phyloP scores from a whole-genome alignment of 1,139 yeast genomes.

The Meyerozyma elateridarum region DNA sequence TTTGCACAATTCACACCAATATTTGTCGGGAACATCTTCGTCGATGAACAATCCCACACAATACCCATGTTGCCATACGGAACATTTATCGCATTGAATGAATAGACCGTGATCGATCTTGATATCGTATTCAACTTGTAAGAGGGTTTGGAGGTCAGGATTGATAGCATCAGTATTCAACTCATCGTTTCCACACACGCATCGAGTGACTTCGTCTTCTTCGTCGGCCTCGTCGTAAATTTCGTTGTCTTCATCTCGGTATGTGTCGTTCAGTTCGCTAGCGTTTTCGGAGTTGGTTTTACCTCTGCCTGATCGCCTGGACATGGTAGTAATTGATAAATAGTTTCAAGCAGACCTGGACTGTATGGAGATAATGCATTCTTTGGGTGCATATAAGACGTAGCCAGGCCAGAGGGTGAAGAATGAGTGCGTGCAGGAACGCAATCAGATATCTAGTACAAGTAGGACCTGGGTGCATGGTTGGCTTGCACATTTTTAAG shows the following conservation, averaged over 20 bases:
- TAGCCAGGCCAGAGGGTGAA: too few species aligned
- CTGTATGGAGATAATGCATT: too few species aligned
- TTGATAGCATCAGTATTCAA: constrained; percentile 38
- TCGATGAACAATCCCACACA: constrained; percentile 81
- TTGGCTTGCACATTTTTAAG: too few species aligned
- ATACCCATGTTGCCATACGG: constrained; percentile 96
- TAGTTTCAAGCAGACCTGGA: too few species aligned
- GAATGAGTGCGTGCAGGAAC: too few species aligned
- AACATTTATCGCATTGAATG: constrained; percentile 87
- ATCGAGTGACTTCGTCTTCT: constrained; percentile 71
- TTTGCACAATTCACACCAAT: constrained; percentile 88
- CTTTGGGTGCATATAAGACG: too few species aligned
- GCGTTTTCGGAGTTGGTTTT: background rate
- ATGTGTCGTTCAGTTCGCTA: background rate
- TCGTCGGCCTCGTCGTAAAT: constrained; percentile 22
- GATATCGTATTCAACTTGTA: constrained; percentile 51
- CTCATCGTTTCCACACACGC: constrained; percentile 81
- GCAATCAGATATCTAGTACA: too few species aligned
- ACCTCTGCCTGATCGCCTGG: constrained; percentile 1
- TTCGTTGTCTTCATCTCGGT: constrained; percentile 1
- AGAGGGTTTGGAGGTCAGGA: constrained; percentile 38
- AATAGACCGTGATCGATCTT: constrained; percentile 73
- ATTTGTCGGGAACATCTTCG: constrained; percentile 81
- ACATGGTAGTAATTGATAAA: too few species aligned
- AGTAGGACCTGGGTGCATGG: too few species aligned